A percentile compares a stretch with the other conserved stretches of the same genome.
phyloP scores from a whole-genome alignment of 306 rosid genomes.

The Sesbania bispinosa region DNA sequence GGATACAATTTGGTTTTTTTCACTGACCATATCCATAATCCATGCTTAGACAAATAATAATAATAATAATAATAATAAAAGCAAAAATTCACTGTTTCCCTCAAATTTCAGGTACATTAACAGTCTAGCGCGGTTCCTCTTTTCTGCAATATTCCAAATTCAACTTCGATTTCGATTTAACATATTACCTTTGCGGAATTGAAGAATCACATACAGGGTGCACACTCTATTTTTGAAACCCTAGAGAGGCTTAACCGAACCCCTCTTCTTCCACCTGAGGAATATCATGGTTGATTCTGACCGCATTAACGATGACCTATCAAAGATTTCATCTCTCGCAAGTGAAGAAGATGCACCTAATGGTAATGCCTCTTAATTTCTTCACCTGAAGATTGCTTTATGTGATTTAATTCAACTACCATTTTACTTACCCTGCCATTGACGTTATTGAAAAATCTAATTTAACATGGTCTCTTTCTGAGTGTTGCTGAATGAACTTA shows the following conservation, averaged over 20 bases:
- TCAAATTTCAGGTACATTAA: too few species aligned
- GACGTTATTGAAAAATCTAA: neutral
- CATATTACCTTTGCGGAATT: too few species aligned
- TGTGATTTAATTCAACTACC: neutral
- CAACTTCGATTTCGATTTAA: too few species aligned
- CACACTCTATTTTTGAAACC: neutral
- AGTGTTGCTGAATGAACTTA: neutral
- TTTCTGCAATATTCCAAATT: too few species aligned
- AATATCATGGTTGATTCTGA: slow-evolving; percentile 7
- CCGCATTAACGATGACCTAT: neutral
- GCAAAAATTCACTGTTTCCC: too few species aligned
- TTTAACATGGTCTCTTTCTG: neutral
- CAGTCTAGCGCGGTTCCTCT: too few species aligned
- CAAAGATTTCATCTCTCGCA: neutral
- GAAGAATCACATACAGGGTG: too few species aligned
- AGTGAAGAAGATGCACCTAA: neutral
- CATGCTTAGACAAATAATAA: too few species aligned
- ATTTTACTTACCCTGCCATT: neutral
- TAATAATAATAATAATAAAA: too few species aligned
- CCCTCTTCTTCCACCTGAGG: neutral
- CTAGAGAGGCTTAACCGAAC: neutral
- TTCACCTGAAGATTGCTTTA: neutral
- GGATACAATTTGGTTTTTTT: too few species aligned
- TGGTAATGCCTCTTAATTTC: slow-evolving; percentile 7
- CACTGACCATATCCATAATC: too few species aligned